Evolutionary conservation across 2,329 filamentous ascomycete genomes (phyloP).

Genomic region (Cordyceps cateniannulata): DNA sequence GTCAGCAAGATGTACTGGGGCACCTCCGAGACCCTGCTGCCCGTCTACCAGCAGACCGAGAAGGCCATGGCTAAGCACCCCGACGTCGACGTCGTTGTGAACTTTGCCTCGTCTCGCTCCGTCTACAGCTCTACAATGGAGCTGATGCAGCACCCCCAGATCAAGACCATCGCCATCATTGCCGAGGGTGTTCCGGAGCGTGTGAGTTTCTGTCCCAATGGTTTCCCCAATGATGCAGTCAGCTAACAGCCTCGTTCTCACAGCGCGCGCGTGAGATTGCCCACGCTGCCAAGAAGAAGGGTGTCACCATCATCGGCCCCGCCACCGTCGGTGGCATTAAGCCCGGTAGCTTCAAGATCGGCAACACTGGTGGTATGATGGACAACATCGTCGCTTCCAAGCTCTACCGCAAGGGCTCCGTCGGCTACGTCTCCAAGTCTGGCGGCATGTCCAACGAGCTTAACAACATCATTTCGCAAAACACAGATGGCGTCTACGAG

Average conservation of each 20-base stretch:
- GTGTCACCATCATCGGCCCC: slow-evolving; percentile 96
- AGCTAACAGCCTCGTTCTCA: slow-evolving; percentile 16
- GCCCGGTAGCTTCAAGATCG: slow-evolving; percentile 98
- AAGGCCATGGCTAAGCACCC: slow-evolving; percentile 96
- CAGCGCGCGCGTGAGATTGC: slow-evolving; percentile 96
- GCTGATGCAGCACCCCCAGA: slow-evolving; percentile 92
- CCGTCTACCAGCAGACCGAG: slow-evolving; percentile 89
- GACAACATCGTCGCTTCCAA: slow-evolving; percentile 99
- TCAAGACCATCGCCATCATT: slow-evolving; percentile 99
- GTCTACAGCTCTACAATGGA: slow-evolving; percentile 99
- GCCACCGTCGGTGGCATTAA: slow-evolving; percentile 99
- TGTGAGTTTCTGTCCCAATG: slow-evolving; percentile 45
- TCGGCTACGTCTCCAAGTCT: slow-evolving; percentile 99
- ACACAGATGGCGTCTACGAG: slow-evolving; percentile 96
- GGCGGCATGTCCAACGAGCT: slow-evolving; percentile 99
- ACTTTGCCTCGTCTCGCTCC: slow-evolving; percentile 98
- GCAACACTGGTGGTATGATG: slow-evolving; percentile 99
- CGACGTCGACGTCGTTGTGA: slow-evolving; percentile 96
- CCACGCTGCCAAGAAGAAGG: slow-evolving; percentile 95
- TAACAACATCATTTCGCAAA: slow-evolving; percentile 98
- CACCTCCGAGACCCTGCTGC: slow-evolving; percentile 96
- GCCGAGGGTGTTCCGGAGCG: slow-evolving; percentile 98
- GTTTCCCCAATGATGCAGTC: not conserved
- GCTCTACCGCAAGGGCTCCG: slow-evolving; percentile 98
- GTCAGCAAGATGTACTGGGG: slow-evolving; percentile 99